phyloP scores from a whole-genome alignment of 305 asterid genomes.

The Solanum hybrid region DNA sequence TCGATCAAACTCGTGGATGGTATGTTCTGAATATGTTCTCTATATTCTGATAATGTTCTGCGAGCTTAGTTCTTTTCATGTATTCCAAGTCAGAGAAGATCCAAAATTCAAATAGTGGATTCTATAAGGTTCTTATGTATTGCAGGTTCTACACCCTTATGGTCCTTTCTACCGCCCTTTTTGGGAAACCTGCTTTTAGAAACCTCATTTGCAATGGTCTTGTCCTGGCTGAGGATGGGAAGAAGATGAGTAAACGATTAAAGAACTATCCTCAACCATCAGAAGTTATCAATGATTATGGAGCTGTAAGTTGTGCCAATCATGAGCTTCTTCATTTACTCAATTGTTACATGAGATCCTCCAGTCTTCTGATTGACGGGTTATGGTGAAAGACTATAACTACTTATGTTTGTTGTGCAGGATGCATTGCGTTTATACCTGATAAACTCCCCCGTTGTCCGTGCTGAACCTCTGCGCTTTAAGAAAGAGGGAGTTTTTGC shows the following conservation, averaged over 20 bases:
- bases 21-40: conserved; percentile 7
- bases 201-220: conserved; percentile 97
- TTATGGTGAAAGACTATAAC: background rate
- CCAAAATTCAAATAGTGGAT: background rate
- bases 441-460: conserved; percentile 95
- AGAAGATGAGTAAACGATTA: conserved; percentile 94
- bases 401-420: conserved; percentile 10
- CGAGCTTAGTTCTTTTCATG: background rate
- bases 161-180: conserved; percentile 94
- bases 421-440: conserved; percentile 87
- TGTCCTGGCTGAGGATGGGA: conserved; percentile 94
- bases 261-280: conserved; percentile 89
- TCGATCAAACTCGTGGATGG: conserved; percentile 99
- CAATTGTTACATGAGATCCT: background rate
- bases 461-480: conserved; percentile 93
- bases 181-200: conserved; percentile 89
- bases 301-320: conserved; percentile 44
- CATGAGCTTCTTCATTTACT: background rate
- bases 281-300: conserved; percentile 85
- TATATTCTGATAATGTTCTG: background rate
- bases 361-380: background rate
- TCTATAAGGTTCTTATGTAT: background rate
- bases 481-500: conserved; percentile 86
- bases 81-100: background rate
- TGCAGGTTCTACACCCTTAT: conserved; percentile 83